Conservation (phyloP, 2,329 filamentous ascomycete genomes). For the Tolypocladium ovalisporum region DNA sequence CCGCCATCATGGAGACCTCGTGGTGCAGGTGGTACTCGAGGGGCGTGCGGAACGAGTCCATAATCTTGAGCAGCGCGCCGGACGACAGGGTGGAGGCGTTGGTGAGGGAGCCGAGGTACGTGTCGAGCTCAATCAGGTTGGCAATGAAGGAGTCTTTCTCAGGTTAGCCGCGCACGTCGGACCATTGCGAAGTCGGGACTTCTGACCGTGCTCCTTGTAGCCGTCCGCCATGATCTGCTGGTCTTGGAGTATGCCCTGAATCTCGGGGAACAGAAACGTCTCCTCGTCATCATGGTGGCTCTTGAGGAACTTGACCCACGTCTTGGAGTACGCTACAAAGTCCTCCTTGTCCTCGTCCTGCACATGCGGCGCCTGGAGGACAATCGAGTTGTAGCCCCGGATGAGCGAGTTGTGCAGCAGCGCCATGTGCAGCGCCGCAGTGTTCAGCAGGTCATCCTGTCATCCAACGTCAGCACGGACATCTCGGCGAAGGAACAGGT, state of each 20-base stretch:
- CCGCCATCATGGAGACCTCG: constrained; percentile 41
- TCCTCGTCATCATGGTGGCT: constrained; percentile 54
- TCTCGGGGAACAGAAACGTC: constrained; percentile 40
- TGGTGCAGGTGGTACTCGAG: constrained; percentile 45
- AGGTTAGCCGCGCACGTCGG: background rate
- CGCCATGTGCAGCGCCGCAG: constrained; percentile 49
- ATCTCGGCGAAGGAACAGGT: background rate
- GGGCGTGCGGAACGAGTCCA: constrained; percentile 37
- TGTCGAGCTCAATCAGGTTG: constrained; percentile 39
- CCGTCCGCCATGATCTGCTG: constrained; percentile 40
- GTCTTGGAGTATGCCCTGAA: constrained; percentile 40
- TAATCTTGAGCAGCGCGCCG: constrained; percentile 33
- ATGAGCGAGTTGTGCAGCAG: constrained; percentile 52
- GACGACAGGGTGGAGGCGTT: constrained; percentile 31
- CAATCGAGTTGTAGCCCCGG: constrained; percentile 53
- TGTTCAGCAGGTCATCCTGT: constrained; percentile 47
- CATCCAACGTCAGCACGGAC: background rate
- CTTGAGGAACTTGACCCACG: constrained; percentile 48
- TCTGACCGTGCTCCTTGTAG: constrained; percentile 42
- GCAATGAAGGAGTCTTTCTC: constrained; percentile 33
- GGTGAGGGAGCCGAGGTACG: constrained; percentile 34
- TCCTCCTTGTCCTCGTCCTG: constrained; percentile 38
- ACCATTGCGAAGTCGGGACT: background rate
- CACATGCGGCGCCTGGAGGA: constrained; percentile 44
- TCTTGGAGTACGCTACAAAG: constrained; percentile 46